phyloP scores from a whole-genome alignment of 371 early-diverging fungal genomes.

The Mortierella sp. region DNA sequence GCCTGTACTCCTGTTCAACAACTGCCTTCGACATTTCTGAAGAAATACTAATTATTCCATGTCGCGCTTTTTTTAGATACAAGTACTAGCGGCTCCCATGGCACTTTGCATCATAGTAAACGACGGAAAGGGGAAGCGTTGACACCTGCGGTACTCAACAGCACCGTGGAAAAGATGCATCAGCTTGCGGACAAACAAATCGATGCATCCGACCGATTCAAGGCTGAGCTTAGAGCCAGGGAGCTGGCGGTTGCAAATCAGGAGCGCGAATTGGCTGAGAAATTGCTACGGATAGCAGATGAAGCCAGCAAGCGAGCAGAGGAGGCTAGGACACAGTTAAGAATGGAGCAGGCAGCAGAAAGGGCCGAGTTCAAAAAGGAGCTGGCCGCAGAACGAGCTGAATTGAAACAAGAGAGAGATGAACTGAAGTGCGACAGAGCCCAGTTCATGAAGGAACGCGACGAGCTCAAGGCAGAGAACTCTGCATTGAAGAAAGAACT shows the following conservation, averaged over 20 bases:
- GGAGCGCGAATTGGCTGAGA: not conserved
- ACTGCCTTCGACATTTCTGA: not conserved
- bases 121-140: no score
- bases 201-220: no score
- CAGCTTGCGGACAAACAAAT: no score
- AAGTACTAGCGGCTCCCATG: not conserved
- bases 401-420: not conserved
- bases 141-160: no score
- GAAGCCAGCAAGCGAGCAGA: no score
- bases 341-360: not conserved
- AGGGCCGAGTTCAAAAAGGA: conserved; percentile 5
- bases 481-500: not conserved
- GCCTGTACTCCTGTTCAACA: not conserved
- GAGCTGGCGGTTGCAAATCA: no score
- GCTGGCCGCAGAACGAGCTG: not conserved
- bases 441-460: not conserved
- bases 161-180: no score
- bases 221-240: no score
- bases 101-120: not conserved
- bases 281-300: not conserved
- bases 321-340: not conserved
- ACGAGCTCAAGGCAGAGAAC: no score
- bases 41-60: no score
- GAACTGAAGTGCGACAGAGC: not conserved
- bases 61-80: not conserved